Base-by-base conservation (phyloP, 2,329 filamentous ascomycete genomes). In the Zasmidium cellare region DNA sequence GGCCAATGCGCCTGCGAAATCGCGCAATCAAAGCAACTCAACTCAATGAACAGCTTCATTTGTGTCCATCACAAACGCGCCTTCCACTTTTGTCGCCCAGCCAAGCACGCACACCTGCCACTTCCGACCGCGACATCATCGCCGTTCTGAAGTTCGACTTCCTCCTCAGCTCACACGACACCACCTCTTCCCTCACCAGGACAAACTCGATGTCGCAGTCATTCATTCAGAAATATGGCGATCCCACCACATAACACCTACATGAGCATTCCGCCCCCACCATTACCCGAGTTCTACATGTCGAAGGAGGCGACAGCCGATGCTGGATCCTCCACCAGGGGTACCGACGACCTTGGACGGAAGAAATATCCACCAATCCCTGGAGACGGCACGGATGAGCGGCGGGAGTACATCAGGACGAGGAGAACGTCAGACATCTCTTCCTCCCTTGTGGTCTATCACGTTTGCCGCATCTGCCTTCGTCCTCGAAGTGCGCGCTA, bases 401-500 rank as follows among this genome's bases (percentile, higher is more conserved):
- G 49, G 31, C n/a, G n/a, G 7, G 35, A 41, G n/a, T 9, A 9
- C n/a, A 3, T 9, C 35, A 41, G n/a, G 35, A 41, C 11, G 16
- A 41, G n/a, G 16, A 41, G 16, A n/a, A 18, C 35, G 16, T 16
- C 35, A 41, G 35, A 41, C 35, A 14, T 41, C 35, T 41, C 35
- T 16, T 41, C 35, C 20, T 64, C 68, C 9, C 61, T 72, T 12
- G 68, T 66, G 2, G 57, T 71, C 48, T 71, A 70, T 53, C 72
- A 74, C 60, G 68, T 72, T 51, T 74, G 71, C 58, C 65, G 69
- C 50, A 63, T 71, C 18, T 74, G 72, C 48, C 52, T 67, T 14
- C 65, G 69, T 12, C 69, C 71, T 19, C 67, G 72, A 46, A 73
- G 71, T 53, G 62, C 64, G 35, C 65, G 65, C 35, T 74, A 71